These are phyloP conservation scores for Gypsophila paniculata DNA, from an alignment of 179 eudicot genomes.

Conservation along the genomic window DNA sequence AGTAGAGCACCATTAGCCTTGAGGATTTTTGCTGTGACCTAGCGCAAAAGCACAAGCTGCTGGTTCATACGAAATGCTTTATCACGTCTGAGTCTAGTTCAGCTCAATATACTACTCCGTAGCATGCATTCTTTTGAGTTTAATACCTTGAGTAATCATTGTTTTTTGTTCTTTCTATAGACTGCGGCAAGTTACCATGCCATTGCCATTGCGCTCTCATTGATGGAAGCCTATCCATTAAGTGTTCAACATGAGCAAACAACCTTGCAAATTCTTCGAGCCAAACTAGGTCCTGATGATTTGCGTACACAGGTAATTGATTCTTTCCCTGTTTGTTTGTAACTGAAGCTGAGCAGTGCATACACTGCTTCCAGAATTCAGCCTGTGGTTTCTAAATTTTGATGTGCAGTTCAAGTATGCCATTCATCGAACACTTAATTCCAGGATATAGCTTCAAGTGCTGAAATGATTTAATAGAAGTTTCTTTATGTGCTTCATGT, in stretches of 20 bases:
- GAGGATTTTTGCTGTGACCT: too few relatives aligned
- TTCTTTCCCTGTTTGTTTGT: constrained; percentile 4
- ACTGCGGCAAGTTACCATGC: constrained; percentile 99
- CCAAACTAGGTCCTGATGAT: constrained; percentile 98
- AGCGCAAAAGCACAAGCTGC: too few relatives aligned
- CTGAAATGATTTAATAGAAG: not conserved
- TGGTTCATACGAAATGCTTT: not conserved
- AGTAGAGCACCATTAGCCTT: too few relatives aligned
- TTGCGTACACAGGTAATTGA: constrained; percentile 87
- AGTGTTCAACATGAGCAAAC: constrained; percentile 99
- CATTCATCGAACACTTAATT: not conserved
- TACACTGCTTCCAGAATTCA: not conserved
- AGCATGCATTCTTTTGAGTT: not conserved
- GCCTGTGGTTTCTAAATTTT: not conserved
- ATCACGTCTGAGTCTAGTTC: not conserved
- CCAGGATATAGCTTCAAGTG: not conserved
- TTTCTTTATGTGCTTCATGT: not conserved
- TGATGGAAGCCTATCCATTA: constrained; percentile 99
- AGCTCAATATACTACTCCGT: not conserved
- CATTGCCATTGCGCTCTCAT: constrained; percentile 97
- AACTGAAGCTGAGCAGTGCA: not conserved
- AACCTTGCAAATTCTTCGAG: constrained; percentile 89
- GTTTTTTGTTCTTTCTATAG: constrained; percentile 37
- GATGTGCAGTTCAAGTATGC: not conserved
- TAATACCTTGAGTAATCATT: constrained; percentile 11